phyloP scores from a whole-genome alignment of 805 yeast genomes.

The Pichia paraexigua region DNA sequence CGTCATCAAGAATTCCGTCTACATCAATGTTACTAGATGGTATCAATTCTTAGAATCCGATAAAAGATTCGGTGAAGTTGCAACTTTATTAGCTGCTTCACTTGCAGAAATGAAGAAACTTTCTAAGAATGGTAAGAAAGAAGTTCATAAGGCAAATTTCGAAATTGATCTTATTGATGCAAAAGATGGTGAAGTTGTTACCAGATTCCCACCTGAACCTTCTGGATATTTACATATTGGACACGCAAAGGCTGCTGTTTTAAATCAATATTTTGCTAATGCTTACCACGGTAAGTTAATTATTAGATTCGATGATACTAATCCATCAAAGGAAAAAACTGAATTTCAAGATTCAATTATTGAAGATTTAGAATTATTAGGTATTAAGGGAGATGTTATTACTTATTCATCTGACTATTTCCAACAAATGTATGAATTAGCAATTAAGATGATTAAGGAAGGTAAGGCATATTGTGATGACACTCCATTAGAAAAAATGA shows the following conservation, averaged over 20 bases:
- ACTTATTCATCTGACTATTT: slow-evolving; percentile 94
- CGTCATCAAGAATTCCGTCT: slow-evolving; percentile 74
- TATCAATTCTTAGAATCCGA: slow-evolving; percentile 68
- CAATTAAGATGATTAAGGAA: slow-evolving; percentile 80
- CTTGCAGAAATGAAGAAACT: slow-evolving; percentile 66
- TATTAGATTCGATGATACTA: slow-evolving; percentile 96
- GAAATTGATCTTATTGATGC: slow-evolving; percentile 93
- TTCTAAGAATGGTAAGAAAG: slow-evolving; percentile 70
- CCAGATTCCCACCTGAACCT: slow-evolving; percentile 99
- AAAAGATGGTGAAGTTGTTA: slow-evolving; percentile 87
- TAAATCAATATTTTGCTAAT: slow-evolving; percentile 94
- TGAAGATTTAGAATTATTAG: slow-evolving; percentile 84
- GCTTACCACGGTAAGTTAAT: slow-evolving; percentile 94
- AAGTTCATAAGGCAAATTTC: slow-evolving; percentile 87
- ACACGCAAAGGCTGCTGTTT: slow-evolving; percentile 96
- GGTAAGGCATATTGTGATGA: slow-evolving; percentile 98
- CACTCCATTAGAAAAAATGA: slow-evolving; percentile 89
- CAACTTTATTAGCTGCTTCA: slow-evolving; percentile 59
- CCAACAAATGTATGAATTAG: slow-evolving; percentile 80
- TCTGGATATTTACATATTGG: slow-evolving; percentile 99
- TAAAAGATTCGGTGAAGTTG: slow-evolving; percentile 59
- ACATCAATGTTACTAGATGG: slow-evolving; percentile 89
- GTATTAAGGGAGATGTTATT: slow-evolving; percentile 83
- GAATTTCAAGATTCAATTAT: slow-evolving; percentile 93
- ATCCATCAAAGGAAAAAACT: slow-evolving; percentile 91